Evolutionary conservation across 345 rosid genomes (phyloP).

Genomic region (Carallia brachiata): DNA sequence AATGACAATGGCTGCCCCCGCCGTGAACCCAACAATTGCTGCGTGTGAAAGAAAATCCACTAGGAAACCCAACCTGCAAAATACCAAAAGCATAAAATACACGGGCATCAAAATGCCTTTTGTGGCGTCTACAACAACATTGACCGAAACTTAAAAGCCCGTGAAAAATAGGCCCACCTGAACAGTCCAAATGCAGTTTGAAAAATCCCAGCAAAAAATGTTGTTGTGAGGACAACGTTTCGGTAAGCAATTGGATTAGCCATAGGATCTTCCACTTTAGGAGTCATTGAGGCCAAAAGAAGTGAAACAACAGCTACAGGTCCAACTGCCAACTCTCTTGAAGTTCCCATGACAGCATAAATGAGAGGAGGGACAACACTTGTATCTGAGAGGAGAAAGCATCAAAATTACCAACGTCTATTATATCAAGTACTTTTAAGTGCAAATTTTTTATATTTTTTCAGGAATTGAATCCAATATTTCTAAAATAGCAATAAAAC

Average conservation of each 20-base stretch:
- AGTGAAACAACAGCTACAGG: conserved; percentile 93
- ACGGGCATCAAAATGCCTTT: too few species aligned
- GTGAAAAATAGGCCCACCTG: conserved; percentile 34
- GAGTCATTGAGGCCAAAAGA: conserved; percentile 73
- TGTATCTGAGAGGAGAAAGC: conserved; percentile 45
- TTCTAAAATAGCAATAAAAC: too few species aligned
- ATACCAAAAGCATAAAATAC: not conserved
- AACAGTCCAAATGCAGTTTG: conserved; percentile 79
- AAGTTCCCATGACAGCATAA: conserved; percentile 89
- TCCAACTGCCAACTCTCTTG: conserved; percentile 87
- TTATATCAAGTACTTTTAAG: not conserved
- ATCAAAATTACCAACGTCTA: not conserved
- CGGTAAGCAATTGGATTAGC: conserved; percentile 59
- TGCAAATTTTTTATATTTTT: not conserved
- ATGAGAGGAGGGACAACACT: conserved; percentile 86
- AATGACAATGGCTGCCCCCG: conserved; percentile 87
- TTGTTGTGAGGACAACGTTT: conserved; percentile 64
- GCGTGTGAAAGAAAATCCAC: conserved; percentile 89
- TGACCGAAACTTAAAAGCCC: too few species aligned
- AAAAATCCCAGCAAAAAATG: conserved; percentile 80
- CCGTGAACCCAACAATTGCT: conserved; percentile 90
- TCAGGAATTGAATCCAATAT: not conserved
- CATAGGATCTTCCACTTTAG: conserved; percentile 57
- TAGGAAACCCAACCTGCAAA: conserved; percentile 73
- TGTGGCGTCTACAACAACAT: too few species aligned